Conservation (phyloP, 208 protist species). For the Leishmania tropica region DNA sequence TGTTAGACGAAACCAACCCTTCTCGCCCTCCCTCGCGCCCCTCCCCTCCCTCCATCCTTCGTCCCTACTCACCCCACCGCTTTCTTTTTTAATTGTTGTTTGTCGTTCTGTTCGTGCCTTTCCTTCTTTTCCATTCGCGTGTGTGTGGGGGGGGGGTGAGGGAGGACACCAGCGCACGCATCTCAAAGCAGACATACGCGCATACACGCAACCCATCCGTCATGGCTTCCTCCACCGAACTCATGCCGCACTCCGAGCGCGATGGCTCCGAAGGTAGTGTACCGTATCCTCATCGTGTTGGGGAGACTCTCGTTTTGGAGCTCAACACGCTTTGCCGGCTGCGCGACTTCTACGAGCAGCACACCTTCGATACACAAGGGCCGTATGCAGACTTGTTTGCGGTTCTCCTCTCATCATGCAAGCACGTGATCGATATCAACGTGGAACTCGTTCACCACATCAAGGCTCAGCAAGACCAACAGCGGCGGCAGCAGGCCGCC, state of each 20-base stretch:
- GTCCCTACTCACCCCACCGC: neutral
- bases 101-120: neutral
- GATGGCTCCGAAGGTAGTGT: neutral
- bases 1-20: no score
- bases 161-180: neutral
- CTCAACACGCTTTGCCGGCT: slow-evolving; percentile 42
- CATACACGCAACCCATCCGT: neutral
- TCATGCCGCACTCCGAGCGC: neutral
- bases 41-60: neutral
- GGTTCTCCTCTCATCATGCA: slow-evolving; percentile 63
- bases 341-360: slow-evolving; percentile 48
- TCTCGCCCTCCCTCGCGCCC: no score
- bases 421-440: slow-evolving; percentile 60
- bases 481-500: slow-evolving; percentile 12
- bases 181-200: neutral
- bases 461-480: neutral
- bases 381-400: slow-evolving; percentile 73
- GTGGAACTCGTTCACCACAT: slow-evolving; percentile 18
- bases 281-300: slow-evolving; percentile 12
- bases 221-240: neutral
- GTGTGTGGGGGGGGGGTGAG: no score
- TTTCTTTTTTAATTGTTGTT: neutral
- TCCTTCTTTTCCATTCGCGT: neutral
- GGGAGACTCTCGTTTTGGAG: slow-evolving; percentile 13
- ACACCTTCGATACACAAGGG: slow-evolving; percentile 75